These are phyloP conservation scores for Phytophthora sojae DNA, from an alignment of 352 stramenopile genomes.

Conservation along the genomic window DNA sequence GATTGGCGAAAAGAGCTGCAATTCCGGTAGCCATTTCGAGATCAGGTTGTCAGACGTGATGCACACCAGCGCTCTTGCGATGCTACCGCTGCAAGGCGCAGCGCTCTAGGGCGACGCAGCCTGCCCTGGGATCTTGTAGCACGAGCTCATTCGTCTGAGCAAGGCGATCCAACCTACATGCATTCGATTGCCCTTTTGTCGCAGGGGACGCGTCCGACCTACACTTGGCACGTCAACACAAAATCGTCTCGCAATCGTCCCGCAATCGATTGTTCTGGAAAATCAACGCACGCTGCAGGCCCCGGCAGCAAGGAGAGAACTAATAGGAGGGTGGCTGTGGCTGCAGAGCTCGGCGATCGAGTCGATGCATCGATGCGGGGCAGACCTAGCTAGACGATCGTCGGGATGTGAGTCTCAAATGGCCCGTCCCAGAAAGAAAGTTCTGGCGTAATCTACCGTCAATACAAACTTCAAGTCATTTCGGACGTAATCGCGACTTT, in stretches of 20 bases:
- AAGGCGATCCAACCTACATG: not conserved
- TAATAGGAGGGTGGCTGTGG: not conserved
- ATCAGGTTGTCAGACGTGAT: not conserved
- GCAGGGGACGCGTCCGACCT: constrained; percentile 1
- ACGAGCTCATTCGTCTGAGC: not conserved
- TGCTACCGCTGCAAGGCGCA: not conserved
- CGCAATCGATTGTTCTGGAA: not conserved
- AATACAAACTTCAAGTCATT: constrained; percentile 11
- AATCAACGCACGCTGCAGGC: too few relatives aligned
- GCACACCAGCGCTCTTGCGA: not conserved
- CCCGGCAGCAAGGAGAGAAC: not conserved
- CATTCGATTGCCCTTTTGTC: not conserved
- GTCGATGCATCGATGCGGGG: not conserved
- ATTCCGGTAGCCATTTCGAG: not conserved
- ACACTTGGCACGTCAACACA: constrained; percentile 7
- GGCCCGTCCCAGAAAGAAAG: constrained; percentile 1
- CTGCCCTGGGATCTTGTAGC: not conserved
- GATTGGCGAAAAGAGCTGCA: not conserved
- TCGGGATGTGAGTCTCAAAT: not conserved
- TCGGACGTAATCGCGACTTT: constrained; percentile 16
- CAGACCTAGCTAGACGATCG: not conserved
- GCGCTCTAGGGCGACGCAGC: too few relatives aligned
- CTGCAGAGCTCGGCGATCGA: not conserved
- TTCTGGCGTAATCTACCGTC: not conserved
- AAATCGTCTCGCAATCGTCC: not conserved